These are phyloP conservation scores for Hypoxylon rickii DNA, from an alignment of 495 filamentous ascomycete genomes.

Conservation along the genomic window DNA sequence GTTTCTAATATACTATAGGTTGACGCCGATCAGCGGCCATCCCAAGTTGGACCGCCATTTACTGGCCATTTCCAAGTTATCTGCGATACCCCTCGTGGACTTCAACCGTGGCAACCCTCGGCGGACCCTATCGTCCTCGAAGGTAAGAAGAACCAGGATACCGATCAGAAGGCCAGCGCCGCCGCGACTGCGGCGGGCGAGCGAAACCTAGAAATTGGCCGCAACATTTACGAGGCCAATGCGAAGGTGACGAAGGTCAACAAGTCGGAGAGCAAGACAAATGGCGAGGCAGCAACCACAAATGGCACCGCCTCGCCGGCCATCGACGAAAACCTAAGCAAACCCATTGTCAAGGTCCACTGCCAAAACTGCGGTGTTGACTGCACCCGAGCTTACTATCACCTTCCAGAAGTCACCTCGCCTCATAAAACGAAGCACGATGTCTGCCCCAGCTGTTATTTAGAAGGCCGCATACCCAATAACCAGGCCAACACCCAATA, in stretches of 20 bases:
- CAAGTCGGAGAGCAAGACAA: slow-evolving; percentile 59
- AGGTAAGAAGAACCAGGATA: slow-evolving; percentile 75
- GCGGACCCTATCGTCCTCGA: slow-evolving; percentile 67
- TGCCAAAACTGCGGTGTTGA: slow-evolving; percentile 92
- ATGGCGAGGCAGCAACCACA: slow-evolving; percentile 68
- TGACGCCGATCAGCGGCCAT: slow-evolving; percentile 91
- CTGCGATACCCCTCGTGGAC: slow-evolving; percentile 90
- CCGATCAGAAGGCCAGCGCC: slow-evolving; percentile 68
- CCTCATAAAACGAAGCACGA: slow-evolving; percentile 73
- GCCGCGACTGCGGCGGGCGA: slow-evolving; percentile 75
- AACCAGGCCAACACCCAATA: slow-evolving; percentile 76
- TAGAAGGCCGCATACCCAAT: slow-evolving; percentile 76
- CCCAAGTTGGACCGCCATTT: slow-evolving; percentile 93
- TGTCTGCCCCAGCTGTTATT: slow-evolving; percentile 86
- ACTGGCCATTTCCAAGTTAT: slow-evolving; percentile 96
- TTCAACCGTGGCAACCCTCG: slow-evolving; percentile 92
- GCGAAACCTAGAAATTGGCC: slow-evolving; percentile 84
- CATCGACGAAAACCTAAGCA: slow-evolving; percentile 63
- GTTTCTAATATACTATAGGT: slow-evolving; percentile 63
- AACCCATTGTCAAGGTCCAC: slow-evolving; percentile 60
- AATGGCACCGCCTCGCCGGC: slow-evolving; percentile 55
- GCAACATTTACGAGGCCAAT: slow-evolving; percentile 92
- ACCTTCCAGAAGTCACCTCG: slow-evolving; percentile 67
- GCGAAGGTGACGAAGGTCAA: slow-evolving; percentile 80
- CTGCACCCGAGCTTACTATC: slow-evolving; percentile 89